phyloP scores from a whole-genome alignment of 768 basidiomycete species.

The Termitomyces sp. region DNA sequence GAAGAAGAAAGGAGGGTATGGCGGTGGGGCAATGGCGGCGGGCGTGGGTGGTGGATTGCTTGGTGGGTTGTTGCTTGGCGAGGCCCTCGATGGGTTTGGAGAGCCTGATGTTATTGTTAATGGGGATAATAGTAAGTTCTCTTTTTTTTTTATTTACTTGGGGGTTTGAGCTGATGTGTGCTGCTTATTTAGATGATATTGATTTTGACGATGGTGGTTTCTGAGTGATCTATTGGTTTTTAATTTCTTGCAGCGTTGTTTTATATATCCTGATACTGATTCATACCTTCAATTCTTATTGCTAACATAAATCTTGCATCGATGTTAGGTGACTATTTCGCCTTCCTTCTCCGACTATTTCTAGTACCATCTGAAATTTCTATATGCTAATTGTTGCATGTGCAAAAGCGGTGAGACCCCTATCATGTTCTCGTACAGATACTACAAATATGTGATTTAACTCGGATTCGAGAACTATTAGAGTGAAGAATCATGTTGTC shows the following conservation, averaged over 20 bases:
- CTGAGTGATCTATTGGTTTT: not conserved
- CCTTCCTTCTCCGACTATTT: too few relatives aligned
- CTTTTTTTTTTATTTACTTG: not conserved
- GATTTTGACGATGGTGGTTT: not conserved
- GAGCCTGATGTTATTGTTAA: not conserved
- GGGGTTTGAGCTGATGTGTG: not conserved
- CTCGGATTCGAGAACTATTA: too few relatives aligned
- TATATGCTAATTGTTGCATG: too few relatives aligned
- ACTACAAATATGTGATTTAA: too few relatives aligned
- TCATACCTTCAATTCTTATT: too few relatives aligned
- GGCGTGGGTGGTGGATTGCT: constrained; percentile 1
- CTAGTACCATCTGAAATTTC: too few relatives aligned
- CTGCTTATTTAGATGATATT: not conserved
- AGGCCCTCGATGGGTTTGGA: constrained; percentile 3
- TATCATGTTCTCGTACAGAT: too few relatives aligned
- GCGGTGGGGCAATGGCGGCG: constrained; percentile 11
- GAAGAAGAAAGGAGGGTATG: constrained; percentile 30
- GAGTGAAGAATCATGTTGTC: too few relatives aligned
- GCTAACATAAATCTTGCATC: not conserved
- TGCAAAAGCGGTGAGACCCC: too few relatives aligned
- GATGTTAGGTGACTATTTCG: too few relatives aligned
- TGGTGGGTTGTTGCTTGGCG: constrained; percentile 22
- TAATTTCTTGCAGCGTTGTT: too few relatives aligned
- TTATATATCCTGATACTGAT: too few relatives aligned
- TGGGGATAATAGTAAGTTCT: not conserved